Percentiles rank a stretch among this genome's conserved stretches.
Evolutionary conservation across 805 yeast genomes (phyloP).

Genomic region (Peterozyma toletana): DNA sequence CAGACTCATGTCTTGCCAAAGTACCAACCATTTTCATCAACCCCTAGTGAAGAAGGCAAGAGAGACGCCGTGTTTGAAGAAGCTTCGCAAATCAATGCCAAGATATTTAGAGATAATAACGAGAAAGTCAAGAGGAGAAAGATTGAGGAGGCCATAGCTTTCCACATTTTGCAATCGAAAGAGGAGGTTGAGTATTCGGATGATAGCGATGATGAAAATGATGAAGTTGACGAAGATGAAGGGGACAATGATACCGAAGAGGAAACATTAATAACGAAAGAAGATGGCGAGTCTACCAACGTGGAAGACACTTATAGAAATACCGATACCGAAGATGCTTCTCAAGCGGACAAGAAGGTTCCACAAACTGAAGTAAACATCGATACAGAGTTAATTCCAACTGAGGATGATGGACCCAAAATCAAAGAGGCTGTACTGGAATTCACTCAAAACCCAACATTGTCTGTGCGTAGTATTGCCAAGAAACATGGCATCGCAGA

Average conservation of each 20-base stretch:
- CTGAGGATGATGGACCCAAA: not conserved
- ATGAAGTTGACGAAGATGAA: not conserved
- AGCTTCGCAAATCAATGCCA: no score
- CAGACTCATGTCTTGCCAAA: no score
- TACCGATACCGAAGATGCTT: constrained; percentile 1
- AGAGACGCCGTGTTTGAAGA: no score
- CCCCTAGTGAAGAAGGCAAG: no score
- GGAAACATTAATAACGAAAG: constrained; percentile 1
- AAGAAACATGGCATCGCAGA: not conserved
- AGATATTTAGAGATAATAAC: no score
- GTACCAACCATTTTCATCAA: no score
- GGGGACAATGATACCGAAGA: not conserved
- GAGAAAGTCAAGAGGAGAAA: no score
- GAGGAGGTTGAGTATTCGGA: no score
- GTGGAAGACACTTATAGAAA: constrained; percentile 1
- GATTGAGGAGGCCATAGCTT: no score
- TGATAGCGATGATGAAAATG: not conserved
- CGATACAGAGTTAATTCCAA: not conserved
- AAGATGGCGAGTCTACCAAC: no score
- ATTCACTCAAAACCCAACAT: not conserved
- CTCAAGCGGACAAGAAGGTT: not conserved
- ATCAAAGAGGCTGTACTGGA: constrained; percentile 3
- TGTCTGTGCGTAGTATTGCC: constrained; percentile 1
- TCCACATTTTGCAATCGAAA: no score
- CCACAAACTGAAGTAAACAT: constrained; percentile 1